Conservation (phyloP, 371 early-diverging fungal species). For the Polyrhizophydium stewartii region DNA sequence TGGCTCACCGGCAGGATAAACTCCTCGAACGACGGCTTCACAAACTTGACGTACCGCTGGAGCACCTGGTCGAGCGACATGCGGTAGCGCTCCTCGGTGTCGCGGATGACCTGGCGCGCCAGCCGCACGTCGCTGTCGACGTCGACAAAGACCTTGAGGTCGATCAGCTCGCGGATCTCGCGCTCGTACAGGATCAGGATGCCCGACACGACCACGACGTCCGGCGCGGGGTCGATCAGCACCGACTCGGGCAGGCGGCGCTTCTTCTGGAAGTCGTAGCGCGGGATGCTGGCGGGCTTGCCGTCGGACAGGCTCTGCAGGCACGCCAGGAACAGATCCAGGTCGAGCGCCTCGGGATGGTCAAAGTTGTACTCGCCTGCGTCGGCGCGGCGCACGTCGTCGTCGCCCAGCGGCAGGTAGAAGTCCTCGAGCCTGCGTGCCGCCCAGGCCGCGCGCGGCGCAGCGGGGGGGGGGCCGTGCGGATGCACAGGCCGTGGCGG, state of each 20-base stretch:
- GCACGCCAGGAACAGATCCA: constrained; percentile 42
- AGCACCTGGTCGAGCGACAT: constrained; percentile 51
- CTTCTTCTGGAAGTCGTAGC: constrained; percentile 47
- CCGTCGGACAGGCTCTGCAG: constrained; percentile 41
- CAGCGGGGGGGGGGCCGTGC: background rate
- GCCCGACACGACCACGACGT: constrained; percentile 58
- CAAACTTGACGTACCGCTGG: constrained; percentile 65
- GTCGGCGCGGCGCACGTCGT: constrained; percentile 37
- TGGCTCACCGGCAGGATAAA: constrained; percentile 68
- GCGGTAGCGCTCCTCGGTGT: constrained; percentile 29
- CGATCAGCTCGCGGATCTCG: constrained; percentile 48
- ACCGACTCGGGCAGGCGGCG: constrained; percentile 22
- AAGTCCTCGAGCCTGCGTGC: constrained; percentile 49
- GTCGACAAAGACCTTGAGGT: constrained; percentile 65
- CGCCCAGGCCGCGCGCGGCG: background rate
- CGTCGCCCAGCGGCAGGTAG: constrained; percentile 44
- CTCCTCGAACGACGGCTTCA: constrained; percentile 83
- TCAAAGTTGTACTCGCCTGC: constrained; percentile 54
- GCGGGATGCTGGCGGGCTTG: constrained; percentile 43
- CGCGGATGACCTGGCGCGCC: constrained; percentile 43
- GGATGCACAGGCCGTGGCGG: background rate
- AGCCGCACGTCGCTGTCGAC: constrained; percentile 65
- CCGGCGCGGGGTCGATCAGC: background rate
- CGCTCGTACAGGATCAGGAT: constrained; percentile 55
- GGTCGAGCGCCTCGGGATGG: constrained; percentile 64